Percentiles rank a stretch among this genome's conserved stretches.
Evolutionary conservation across 1,284 basidiomycete species (phyloP).

Genomic region (Sphagnurus paluster): DNA sequence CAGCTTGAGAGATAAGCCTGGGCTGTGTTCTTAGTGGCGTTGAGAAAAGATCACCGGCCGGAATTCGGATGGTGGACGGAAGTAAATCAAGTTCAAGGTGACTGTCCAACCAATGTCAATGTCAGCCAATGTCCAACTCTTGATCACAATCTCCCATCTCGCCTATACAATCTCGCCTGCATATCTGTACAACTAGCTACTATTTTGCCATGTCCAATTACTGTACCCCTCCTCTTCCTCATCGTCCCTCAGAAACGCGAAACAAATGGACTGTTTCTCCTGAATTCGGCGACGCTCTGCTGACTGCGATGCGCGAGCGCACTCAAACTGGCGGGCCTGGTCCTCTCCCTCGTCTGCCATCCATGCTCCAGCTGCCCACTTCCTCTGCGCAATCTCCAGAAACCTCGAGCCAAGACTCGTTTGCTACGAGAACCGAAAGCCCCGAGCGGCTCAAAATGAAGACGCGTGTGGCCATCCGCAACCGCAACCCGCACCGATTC

Average conservation of each 20-base stretch:
- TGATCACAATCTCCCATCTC: too few relatives aligned
- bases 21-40: too few relatives aligned
- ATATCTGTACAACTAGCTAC: neutral
- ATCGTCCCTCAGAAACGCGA: neutral
- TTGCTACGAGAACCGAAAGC: constrained; percentile 8
- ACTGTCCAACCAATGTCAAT: too few relatives aligned
- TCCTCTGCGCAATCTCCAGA: constrained; percentile 9
- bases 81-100: too few relatives aligned
- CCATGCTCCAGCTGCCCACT: constrained; percentile 19
- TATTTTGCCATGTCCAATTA: constrained; percentile 1
- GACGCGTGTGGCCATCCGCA: constrained; percentile 42
- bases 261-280: constrained; percentile 19
- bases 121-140: too few relatives aligned
- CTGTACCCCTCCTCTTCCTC: neutral
- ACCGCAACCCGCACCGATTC: constrained; percentile 41
- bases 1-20: too few relatives aligned
- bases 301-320: constrained; percentile 16
- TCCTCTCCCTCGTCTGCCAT: constrained; percentile 18
- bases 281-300: constrained; percentile 18
- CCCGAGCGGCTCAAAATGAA: constrained; percentile 34
- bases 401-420: neutral
- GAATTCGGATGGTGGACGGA: too few relatives aligned
- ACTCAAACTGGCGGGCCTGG: constrained; percentile 14
- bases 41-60: too few relatives aligned
- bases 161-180: too few relatives aligned